Evolutionary conservation across 2,329 filamentous ascomycete genomes (phyloP).

Genomic region (Diaporthe eres): DNA sequence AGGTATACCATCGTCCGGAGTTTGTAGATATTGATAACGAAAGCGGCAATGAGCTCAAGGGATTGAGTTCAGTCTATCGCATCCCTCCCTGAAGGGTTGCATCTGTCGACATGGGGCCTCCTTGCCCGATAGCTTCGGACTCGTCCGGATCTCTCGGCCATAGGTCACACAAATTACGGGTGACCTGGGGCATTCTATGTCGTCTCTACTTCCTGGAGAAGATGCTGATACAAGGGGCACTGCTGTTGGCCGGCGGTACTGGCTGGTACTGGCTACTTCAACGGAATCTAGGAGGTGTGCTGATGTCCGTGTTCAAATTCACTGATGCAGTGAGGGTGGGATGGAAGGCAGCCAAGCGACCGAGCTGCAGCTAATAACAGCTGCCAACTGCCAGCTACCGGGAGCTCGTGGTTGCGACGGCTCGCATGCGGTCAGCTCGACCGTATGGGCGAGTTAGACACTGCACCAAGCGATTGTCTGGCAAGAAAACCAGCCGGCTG

Average conservation of each 20-base stretch:
- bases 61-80: slow-evolving; percentile 35
- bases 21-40: slow-evolving; percentile 26
- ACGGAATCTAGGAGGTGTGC: neutral
- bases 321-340: slow-evolving; percentile 29
- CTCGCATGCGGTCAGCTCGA: neutral
- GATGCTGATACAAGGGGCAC: neutral
- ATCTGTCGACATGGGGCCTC: slow-evolving; percentile 30
- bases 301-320: slow-evolving; percentile 31
- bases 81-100: slow-evolving; percentile 22
- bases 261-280: slow-evolving; percentile 21
- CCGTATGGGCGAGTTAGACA: neutral
- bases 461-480: neutral
- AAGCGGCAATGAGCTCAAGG: slow-evolving; percentile 26
- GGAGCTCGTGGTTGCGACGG: neutral
- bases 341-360: slow-evolving; percentile 21
- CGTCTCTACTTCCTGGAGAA: slow-evolving; percentile 11
- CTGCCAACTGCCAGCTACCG: slow-evolving; percentile 24
- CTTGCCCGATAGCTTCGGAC: slow-evolving; percentile 23
- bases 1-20: neutral
- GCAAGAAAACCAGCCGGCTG: neutral
- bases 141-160: slow-evolving; percentile 34
- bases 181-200: slow-evolving; percentile 17
- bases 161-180: slow-evolving; percentile 29
- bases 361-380: neutral
- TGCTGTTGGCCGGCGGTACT: neutral